Evolutionary conservation across 805 yeast genomes (phyloP).

Genomic region (Myxozyma kluyveri): DNA sequence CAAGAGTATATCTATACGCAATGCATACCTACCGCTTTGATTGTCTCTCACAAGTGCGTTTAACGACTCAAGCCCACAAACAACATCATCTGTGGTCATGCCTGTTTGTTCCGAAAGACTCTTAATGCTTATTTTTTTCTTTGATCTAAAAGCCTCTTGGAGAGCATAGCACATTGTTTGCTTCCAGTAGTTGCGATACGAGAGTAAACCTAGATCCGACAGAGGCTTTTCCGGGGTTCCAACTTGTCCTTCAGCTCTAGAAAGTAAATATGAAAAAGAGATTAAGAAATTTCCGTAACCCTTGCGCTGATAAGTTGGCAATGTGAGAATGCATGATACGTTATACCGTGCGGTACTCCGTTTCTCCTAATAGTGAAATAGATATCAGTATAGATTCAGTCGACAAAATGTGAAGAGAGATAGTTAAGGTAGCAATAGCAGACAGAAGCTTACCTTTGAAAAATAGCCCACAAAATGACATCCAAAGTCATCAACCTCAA

Average conservation of each 20-base stretch:
- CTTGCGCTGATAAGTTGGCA: slow-evolving; percentile 81
- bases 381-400: not conserved
- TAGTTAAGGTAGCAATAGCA: not conserved
- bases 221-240: slow-evolving; percentile 97
- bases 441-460: slow-evolving; percentile 62
- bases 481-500: slow-evolving; percentile 56
- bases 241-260: slow-evolving; percentile 67
- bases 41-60: slow-evolving; percentile 55
- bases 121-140: slow-evolving; percentile 47
- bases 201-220: slow-evolving; percentile 76
- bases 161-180: slow-evolving; percentile 56
- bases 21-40: slow-evolving; percentile 48
- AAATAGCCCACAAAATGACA: slow-evolving; percentile 92
- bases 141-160: slow-evolving; percentile 24
- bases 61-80: slow-evolving; percentile 79
- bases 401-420: not conserved
- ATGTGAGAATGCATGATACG: slow-evolving; percentile 83
- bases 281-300: slow-evolving; percentile 89
- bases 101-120: slow-evolving; percentile 71
- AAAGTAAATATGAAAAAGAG: slow-evolving; percentile 80
- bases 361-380: slow-evolving; percentile 34
- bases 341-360: slow-evolving; percentile 73
- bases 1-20: slow-evolving; percentile 49
- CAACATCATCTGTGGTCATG: slow-evolving; percentile 80
- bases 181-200: slow-evolving; percentile 88